Conservation (phyloP, 805 yeast genomes). For the Candida fluviatilis region DNA sequence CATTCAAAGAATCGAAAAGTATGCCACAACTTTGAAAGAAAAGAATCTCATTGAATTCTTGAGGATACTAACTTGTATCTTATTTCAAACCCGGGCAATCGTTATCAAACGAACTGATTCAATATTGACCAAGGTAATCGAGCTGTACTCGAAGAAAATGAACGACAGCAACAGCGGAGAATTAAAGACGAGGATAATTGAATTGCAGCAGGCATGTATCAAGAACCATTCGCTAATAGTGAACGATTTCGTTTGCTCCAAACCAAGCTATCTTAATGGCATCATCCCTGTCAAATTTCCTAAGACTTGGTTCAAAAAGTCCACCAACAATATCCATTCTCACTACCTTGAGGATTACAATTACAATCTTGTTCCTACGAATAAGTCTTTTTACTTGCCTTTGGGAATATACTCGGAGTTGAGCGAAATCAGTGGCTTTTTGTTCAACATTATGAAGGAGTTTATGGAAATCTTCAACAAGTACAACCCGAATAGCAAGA, state of each 20-base stretch:
- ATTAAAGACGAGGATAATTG: slow-evolving; percentile 19
- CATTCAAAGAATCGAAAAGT: slow-evolving; percentile 11
- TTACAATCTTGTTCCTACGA: slow-evolving; percentile 17
- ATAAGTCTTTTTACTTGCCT: slow-evolving; percentile 30
- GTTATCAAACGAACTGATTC: slow-evolving; percentile 28
- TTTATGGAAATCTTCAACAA: slow-evolving; percentile 22
- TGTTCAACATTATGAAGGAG: slow-evolving; percentile 27
- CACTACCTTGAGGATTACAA: slow-evolving; percentile 7
- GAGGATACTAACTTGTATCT: slow-evolving; percentile 21
- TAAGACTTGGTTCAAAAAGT: slow-evolving; percentile 23
- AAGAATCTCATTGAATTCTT: slow-evolving; percentile 10
- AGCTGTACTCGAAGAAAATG: slow-evolving; percentile 16
- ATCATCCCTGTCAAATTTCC: slow-evolving; percentile 27
- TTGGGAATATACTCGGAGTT: slow-evolving; percentile 33
- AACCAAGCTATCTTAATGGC: slow-evolving; percentile 22
- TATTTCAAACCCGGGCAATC: slow-evolving; percentile 25
- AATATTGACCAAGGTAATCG: slow-evolving; percentile 18
- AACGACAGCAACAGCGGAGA: slow-evolving; percentile 9
- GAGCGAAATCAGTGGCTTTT: slow-evolving; percentile 27
- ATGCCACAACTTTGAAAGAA: slow-evolving; percentile 3
- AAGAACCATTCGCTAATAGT: slow-evolving; percentile 18
- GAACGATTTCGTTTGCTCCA: slow-evolving; percentile 23
- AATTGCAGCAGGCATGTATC: slow-evolving; percentile 23
- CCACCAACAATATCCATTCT: slow-evolving; percentile 10
- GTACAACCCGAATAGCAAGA: slow-evolving; percentile 6